Evolutionary conservation across 352 stramenopile genomes (phyloP), one percentile per base, ranked within the genome.

Genomic region (Phytophthora pisi): DNA sequence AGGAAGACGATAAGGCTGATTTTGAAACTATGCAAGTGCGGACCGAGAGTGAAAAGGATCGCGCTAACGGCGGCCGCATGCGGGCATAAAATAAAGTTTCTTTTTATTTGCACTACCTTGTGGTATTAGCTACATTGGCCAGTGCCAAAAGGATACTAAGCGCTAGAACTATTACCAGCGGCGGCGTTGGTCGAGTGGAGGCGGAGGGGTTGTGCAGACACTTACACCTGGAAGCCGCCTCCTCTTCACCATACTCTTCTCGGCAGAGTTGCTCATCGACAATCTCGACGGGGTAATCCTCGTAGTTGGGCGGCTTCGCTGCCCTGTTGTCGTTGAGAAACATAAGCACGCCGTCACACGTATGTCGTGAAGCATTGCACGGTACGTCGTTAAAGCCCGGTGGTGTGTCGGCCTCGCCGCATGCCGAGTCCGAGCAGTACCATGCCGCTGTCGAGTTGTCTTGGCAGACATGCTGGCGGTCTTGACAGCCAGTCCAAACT

Each of bases 291-390:
- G 84, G 62, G 47, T 84, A 87, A 11, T 79, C 61, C 63, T 94
- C 81, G 61, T 82, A 92, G 59, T 88, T 83, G 8, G 81, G 79
- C n/a, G 86, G 86, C 61, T 94, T 94, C 5, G 82, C 86, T 0
- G 77, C 83, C 0, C 83, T 78, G 50, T 92, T 91, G 54, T 95
- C 84, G 71, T 95, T 92, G 16, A 95, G 70, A 59, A 93, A 85
- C 76, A 82, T 82, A 51, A 92, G 69, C 36, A 70, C 68, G 51
- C 81, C 82, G 47, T 70, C 67, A 60, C 86, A 95, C 1, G 84
- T 95, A 55, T 78, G 64, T 20, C 78, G 60, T 3, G 75, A 73
- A 1, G 61, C 31, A 28, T 89, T 86, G 61, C 86, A 95, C 16
- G 82, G 84, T 16, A 66, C 72, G 56, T 90, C 72, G 18, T 80